Evolutionary conservation across 371 early-diverging fungal species (phyloP), one percentile per base, ranked within the genome.

Genomic region (Mortierella polycephala): DNA sequence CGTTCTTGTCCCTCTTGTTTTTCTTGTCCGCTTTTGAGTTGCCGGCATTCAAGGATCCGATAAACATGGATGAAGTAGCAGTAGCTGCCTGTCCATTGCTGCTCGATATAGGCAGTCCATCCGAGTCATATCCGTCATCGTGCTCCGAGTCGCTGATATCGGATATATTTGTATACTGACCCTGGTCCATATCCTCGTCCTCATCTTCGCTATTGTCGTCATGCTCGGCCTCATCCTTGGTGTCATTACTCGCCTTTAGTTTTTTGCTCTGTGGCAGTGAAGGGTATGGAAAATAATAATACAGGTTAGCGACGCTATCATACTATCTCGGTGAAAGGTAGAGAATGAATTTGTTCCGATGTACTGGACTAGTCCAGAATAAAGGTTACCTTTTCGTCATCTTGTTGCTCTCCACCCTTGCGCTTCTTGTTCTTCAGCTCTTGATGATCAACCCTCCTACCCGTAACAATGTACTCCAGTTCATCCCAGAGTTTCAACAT

Each of bases 1-100:
- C 83, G 37, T 84, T 82, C 64, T 85, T 85, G 62, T 79, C 83
- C 54, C 65, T 69, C 81, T 79, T 82, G 75, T 60, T 70, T 70
- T 69, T 85, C 67, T 66, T 76, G 52, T 69, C 64, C 71, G 62
- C 81, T 72, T 71, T 81, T 62, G 23, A 68, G 59, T 55, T 40
- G 7, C 67, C 66, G 12, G 14, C 79, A 44, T 77, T 77, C 47
- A 77, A 11, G 2, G 79, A 71, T 18, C 79, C 79, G 23, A 77
- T 64, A 63, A 77, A 77, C 79, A 77, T 72, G 16, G 79, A 77
- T 12, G 79, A 61, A 12, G 44, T 52, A 16, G 56, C 42, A 21
- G 72, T 12, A 8, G 45, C 40, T 1, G 76, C 62, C 21, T 59
- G 57, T 8, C 64, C 65, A n/a, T 59, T 62, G 62, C 46, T 77